Evolutionary conservation across 305 asterid genomes (phyloP), one percentile per base, ranked within the genome.

Genomic region (Fraxinus sp.): DNA sequence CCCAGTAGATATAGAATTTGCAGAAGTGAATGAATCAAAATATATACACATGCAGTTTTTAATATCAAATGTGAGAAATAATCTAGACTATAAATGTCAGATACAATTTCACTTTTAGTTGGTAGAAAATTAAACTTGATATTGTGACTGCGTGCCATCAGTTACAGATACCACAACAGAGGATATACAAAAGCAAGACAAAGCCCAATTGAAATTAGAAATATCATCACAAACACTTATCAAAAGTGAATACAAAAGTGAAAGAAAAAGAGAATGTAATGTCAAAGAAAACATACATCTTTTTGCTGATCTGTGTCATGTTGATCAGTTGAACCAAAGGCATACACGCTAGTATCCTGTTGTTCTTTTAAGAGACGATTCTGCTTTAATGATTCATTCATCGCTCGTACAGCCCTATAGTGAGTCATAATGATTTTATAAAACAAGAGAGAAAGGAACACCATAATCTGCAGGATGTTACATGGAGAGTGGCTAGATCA

Each of bases 331-430:
- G 92, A 86, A 52, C 79, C 87, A 76, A 84, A 86, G 80, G 91
- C 78, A 83, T 85, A 52, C 35, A 92, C 83, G 88, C 88, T 90
- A 86, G 88, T 87, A 76, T 90, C 97, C 24, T 88, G 94, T 80
- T 89, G 93, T 88, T 88, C 98, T 82, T 88, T 91, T 80, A 84
- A 81, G 77, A 92, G 91, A 76, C 96, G 97, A 86, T 92, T 91
- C 89, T 94, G 98, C 94, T 97, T 97, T 87, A 97, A 86, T 33
- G 97, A 88, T 89, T 93, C 98, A 86, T 92, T 97, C 98, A 94
- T 93, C 79, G 98, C 96, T 59, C 97, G 92, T 74, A 97, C 99
- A 87, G 99, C 99, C 93, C 98, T 97, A 74, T 55, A 8, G 81
- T 79, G 49, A 82, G 81, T 71, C 37, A 84, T 78, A 55, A 74